Evolutionary conservation across 805 yeast genomes (phyloP), one percentile per base, ranked within the genome.

Genomic region (Saturnispora quitensis): DNA sequence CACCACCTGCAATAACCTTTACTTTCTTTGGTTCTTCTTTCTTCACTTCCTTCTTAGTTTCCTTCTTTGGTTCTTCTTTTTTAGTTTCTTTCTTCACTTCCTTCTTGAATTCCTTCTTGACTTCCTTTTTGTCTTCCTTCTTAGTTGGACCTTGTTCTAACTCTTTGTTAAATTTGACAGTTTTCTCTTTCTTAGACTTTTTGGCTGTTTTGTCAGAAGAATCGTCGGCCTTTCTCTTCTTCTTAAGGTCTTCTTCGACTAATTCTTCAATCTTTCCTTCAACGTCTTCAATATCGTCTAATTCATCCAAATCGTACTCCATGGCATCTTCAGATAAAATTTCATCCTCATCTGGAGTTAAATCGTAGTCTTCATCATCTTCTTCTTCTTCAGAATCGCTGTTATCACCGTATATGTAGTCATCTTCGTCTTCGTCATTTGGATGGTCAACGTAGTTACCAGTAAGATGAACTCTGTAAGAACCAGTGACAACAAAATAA

Each of bases 391-490:
- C 42, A 17, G 42, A 38, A 13, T 38, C 77, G 56, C 60, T 78
- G 51, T 68, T 74, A 49, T 67, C 74, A 45, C 75, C 78, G 53
- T 73, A 76, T 38, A 70, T 73, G 48, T 74, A 81, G 48, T 76
- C 78, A 55, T 67, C 70, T 53, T 74, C 79, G 50, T 79, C 84
- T 43, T 74, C 80, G 64, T 90, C 96, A 63, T 82, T 88, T 69
- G 98, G 97, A 71, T 90, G 97, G 70, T 87, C 95, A 65, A 93
- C 84, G 73, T 84, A 89, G 83, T 93, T 91, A 75, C 99, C 99
- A 60, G 87, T 76, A 62, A 93, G 74, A 69, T 91, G 95, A 59
- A 93, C 77, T 59, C 95, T 86, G 75, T 89, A 91, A 27, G 97
- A 89, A 66, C 99, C 99, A 56, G 96, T 86, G 53, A 87, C 97